Base-by-base conservation (phyloP, 78 protist species). In the Guillardia theta region DNA sequence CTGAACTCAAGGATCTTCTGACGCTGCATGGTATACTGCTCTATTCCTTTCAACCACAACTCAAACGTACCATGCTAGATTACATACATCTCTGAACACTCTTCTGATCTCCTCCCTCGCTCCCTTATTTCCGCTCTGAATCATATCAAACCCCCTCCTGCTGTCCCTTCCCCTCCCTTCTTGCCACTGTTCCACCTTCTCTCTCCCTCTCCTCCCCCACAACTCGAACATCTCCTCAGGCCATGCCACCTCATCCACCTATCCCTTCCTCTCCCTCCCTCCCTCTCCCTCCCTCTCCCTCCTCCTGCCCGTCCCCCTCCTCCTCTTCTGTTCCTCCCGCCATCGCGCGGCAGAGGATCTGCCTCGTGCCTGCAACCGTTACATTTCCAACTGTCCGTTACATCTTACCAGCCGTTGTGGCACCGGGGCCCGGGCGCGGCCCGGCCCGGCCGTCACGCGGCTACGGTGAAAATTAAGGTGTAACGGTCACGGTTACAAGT, bases 231-330 rank as follows among this genome's bases (percentile, higher is more conserved):
- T 15, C 58, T 50, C 58, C 58, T 50, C 70, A 24, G 21, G 39
- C 6, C 70, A 24, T 30, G 39, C 70, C 70, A 8, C 70, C 70
- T 6, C 70, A 27, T 6, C 70, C 70, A 27, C 70, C 70, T 58
- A 24, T 58, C 70, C 70, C 70, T 58, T 30, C 70, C 1, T 30
- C 70, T 6, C 70, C 27, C 70, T 30, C 70, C 27, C 70, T 58
- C 70, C 70, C 70, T 58, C 70, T 58, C 70, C 27, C 70, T 58
- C 70, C 70, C 70, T 58, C 70, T 58, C 70, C 70, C 70, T 58
- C 27, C 27, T 6, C 27, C 2, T 6, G 70, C 6, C 6, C 70
- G 39, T 58, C 39, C 70, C n/a, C n/a, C n/a, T n/a, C n/a, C n/a
- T n/a, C n/a, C n/a, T n/a, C n/a, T n/a, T 58, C 39, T 27, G 70